phyloP scores from a whole-genome alignment of 805 yeast species.

The Henningerozyma blattae region DNA sequence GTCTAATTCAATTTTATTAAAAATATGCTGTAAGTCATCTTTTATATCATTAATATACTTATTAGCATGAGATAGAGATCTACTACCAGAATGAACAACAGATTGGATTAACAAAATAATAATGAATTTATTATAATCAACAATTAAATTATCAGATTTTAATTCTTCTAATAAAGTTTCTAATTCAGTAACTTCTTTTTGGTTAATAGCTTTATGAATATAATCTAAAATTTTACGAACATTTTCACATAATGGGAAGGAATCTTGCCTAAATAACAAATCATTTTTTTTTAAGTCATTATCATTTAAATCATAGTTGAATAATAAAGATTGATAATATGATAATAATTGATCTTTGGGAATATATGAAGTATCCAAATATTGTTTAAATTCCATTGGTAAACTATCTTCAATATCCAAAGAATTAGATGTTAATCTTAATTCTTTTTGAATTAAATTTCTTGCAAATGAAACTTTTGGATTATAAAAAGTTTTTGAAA shows the following conservation, averaged over 20 bases:
- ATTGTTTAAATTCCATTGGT: constrained; percentile 42
- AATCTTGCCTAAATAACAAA: constrained; percentile 28
- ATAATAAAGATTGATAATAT: constrained; percentile 27
- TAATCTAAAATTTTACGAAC: constrained; percentile 29
- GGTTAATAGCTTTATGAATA: constrained; percentile 24
- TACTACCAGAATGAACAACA: constrained; percentile 70
- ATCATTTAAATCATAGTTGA: constrained; percentile 15
- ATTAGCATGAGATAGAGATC: constrained; percentile 72
- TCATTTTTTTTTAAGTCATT: constrained; percentile 17
- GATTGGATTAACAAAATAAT: constrained; percentile 56
- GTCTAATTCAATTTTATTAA: constrained; percentile 20
- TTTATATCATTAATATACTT: constrained; percentile 36
- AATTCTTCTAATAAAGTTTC: constrained; percentile 18
- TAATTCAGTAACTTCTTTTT: constrained; percentile 22
- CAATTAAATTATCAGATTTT: constrained; percentile 17
- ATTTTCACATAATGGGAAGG: constrained; percentile 23
- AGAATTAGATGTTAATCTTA: constrained; percentile 61
- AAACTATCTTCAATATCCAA: constrained; percentile 61
- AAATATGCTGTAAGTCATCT: constrained; percentile 26
- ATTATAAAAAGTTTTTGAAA: constrained; percentile 39
- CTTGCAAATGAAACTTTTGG: constrained; percentile 65
- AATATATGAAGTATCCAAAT: constrained; percentile 34
- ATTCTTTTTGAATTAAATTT: constrained; percentile 73
- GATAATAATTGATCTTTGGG: constrained; percentile 23
- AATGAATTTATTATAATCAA: constrained; percentile 32